Evolutionary conservation across 352 stramenopile species (phyloP), one percentile per base, ranked within the genome.

Genomic region (Globisporangium uncinulatum): DNA sequence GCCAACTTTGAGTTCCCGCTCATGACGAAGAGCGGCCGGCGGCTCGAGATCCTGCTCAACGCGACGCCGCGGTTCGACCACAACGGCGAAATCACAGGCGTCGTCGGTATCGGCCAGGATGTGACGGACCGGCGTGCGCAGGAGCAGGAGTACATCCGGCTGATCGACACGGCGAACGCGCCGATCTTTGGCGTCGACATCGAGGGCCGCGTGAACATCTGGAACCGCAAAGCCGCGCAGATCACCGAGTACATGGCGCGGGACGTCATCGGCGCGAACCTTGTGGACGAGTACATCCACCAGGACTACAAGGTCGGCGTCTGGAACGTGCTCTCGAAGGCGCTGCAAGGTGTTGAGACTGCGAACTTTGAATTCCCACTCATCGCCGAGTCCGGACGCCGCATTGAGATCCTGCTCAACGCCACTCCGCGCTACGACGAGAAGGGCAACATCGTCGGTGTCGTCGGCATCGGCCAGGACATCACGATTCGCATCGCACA

Each of bases 401-500:
- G 79, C 15, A 59, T 94, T 13, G 77, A 90, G 44, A 94, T 94
- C 54, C 24, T 94, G 42, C 58, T 94, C n/a, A 93, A 93, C 48
- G 81, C 83, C 3, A 87, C 82, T 1, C 15, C 41, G 6, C 81
- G 83, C 2, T 92, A 89, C 55, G 83, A 95, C 49, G 71, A 92
- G 51, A 81, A 83, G 32, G 83, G 86, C 17, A 68, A 89, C 8
- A 89, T 95, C 52, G 72, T 92, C 20, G 86, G 85, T 29, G 76
- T 94, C n/a, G 85, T 92, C 7, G 82, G 82, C 53, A 94, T 94
- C 46, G 84, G 84, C 4, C 82, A 92, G 39, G 84, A 92, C 62
- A 92, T 94, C 53, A 94, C 84, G 9, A 77, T 89, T 19, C 81
- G 85, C n/a, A 91, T 97, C 56, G 86, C 91, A 0, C 81, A 97